Evolutionary conservation across 2,329 filamentous ascomycete genomes (phyloP).

Genomic region (Colletotrichum neosansevieriae): DNA sequence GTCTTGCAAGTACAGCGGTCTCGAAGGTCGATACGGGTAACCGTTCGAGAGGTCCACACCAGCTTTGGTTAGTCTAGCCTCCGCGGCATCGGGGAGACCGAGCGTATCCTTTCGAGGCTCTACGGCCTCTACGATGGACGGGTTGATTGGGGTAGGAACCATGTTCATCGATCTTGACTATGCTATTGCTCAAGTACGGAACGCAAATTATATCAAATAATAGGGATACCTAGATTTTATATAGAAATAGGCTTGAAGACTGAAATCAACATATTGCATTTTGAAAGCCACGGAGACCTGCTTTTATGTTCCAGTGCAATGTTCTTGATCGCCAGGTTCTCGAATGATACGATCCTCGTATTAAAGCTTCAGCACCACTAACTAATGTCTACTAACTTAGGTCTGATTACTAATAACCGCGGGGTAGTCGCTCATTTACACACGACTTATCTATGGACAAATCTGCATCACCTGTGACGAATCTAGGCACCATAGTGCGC

Average conservation of each 20-base stretch:
- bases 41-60: conserved; percentile 77
- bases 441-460: conserved; percentile 14
- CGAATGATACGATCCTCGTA: background rate
- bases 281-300: background rate
- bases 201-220: background rate
- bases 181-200: no score
- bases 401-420: conserved; percentile 37
- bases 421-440: conserved; percentile 1
- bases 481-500: background rate
- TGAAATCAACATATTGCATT: no score
- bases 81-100: conserved; percentile 68
- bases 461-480: conserved; percentile 33
- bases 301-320: background rate
- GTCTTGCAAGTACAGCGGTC: conserved; percentile 77
- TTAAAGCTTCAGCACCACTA: background rate
- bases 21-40: conserved; percentile 78
- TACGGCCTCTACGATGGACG: conserved; percentile 72
- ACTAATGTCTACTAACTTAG: background rate
- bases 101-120: conserved; percentile 74
- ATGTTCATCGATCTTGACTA: conserved; percentile 44
- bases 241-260: no score
- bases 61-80: conserved; percentile 72
- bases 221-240: no score
- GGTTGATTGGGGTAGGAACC: conserved; percentile 70
- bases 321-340: background rate